Evolutionary conservation across 176 grass and related monocot genomes (phyloP).

Genomic region (Hordeum vulgare): MorexV3_pseudomolecules_assembly NC_058520.1:523927990-523928489

Average conservation of each 20-base stretch:
- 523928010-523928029: conserved; percentile 5
- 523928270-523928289: background rate
- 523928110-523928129: background rate
- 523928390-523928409: background rate
- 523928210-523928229: conserved; percentile 12
- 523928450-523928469: background rate
- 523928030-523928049: background rate
- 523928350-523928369: background rate
- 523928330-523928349: background rate
- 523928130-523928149: background rate
- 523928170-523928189: background rate
- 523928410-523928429: background rate
- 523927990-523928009: background rate
- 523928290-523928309: background rate
- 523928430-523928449: background rate
- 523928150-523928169: background rate
- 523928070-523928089: background rate
- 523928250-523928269: background rate
- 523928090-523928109: background rate
- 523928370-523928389: background rate
- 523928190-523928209: conserved; percentile 10
- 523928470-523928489: background rate
- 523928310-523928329: background rate
- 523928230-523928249: background rate
- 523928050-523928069: background rate